These are phyloP conservation scores for Acephala macrosclerotiorum DNA, from an alignment of 2,329 filamentous ascomycete genomes.

Conservation along the genomic window DNA sequence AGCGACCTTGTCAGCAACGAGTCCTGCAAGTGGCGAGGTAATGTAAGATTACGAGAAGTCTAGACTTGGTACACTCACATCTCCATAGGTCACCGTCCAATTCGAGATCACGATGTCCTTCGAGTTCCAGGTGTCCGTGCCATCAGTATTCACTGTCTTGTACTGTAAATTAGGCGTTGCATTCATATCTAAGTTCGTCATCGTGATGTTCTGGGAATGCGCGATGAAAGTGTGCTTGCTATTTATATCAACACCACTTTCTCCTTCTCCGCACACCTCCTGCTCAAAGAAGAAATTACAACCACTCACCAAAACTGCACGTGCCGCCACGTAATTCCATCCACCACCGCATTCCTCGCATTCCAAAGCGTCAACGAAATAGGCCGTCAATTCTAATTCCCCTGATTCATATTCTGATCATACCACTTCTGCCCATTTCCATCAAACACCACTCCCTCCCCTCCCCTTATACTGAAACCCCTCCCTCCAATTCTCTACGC, in stretches of 20 bases:
- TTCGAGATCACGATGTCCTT: constrained; percentile 59
- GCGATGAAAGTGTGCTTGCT: constrained; percentile 30
- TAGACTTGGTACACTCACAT: constrained; percentile 16
- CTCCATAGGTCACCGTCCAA: constrained; percentile 57
- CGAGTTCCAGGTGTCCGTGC: constrained; percentile 66
- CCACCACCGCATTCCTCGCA: constrained; percentile 53
- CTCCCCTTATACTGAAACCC: constrained; percentile 72
- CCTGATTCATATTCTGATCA: constrained; percentile 50
- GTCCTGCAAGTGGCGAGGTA: background rate
- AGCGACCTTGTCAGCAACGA: background rate
- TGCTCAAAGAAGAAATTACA: background rate
- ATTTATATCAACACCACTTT: background rate
- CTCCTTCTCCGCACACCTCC: background rate
- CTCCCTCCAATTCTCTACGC: constrained; percentile 70
- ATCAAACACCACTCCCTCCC: constrained; percentile 61
- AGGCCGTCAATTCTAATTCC: constrained; percentile 53
- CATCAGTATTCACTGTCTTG: constrained; percentile 67
- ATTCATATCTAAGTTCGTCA: constrained; percentile 31
- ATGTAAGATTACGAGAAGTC: background rate
- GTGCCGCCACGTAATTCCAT: constrained; percentile 44
- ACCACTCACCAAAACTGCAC: constrained; percentile 27
- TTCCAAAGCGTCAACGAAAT: constrained; percentile 55
- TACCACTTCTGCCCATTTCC: constrained; percentile 48
- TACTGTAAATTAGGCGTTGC: constrained; percentile 48
- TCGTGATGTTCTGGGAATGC: constrained; percentile 29